Conservation (phyloP, 805 yeast genomes). For the Vanderwaltozyma tropicalis region DNA sequence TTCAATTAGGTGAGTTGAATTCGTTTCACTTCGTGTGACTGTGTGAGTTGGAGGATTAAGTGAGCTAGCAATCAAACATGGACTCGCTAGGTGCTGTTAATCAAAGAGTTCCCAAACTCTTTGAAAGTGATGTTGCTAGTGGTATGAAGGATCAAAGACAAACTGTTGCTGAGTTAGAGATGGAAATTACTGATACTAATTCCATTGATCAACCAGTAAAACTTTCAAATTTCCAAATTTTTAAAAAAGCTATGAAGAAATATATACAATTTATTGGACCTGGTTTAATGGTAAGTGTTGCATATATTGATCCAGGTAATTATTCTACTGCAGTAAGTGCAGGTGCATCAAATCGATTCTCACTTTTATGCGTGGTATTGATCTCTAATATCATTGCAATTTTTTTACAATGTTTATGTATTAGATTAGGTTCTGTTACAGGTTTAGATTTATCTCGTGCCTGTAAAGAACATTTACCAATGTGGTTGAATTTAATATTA, state of each 20-base stretch:
- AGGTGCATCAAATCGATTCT: constrained; percentile 70
- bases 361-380: constrained; percentile 60
- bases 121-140: no score
- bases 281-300: constrained; percentile 78
- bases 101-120: no score
- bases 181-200: no score
- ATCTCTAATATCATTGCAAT: constrained; percentile 80
- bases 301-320: constrained; percentile 92
- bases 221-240: no score
- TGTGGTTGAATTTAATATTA: constrained; percentile 49
- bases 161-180: no score
- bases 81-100: no score
- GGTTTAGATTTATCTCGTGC: constrained; percentile 83
- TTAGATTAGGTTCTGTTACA: constrained; percentile 80
- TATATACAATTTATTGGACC: constrained; percentile 58
- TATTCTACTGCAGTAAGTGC: constrained; percentile 83
- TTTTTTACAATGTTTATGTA: constrained; percentile 69
- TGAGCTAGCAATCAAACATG: no score
- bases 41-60: no score
- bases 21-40: no score
- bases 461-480: constrained; percentile 62
- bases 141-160: no score
- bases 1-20: no score
- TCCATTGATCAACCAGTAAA: background rate
- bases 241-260: background rate